Evolutionary conservation across 2,329 filamentous ascomycete genomes (phyloP).

Genomic region (Penicillium sp.): DNA sequence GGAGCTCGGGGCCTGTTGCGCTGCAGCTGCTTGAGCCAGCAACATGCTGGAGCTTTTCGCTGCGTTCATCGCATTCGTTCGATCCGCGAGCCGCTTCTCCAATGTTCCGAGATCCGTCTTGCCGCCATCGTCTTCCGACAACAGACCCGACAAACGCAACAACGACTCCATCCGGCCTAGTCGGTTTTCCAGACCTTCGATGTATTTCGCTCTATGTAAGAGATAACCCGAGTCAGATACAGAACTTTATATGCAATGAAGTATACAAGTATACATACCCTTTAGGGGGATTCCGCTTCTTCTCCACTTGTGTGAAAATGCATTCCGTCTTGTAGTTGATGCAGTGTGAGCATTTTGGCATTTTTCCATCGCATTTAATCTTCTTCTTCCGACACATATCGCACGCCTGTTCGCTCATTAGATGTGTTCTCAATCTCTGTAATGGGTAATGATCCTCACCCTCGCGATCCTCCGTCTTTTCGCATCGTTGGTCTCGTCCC

Average conservation of each 20-base stretch:
- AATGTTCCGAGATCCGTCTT: conserved; percentile 84
- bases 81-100: conserved; percentile 70
- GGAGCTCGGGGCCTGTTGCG: conserved; percentile 36
- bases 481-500: conserved; percentile 68
- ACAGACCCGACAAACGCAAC: conserved; percentile 77
- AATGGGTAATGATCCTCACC: conserved; percentile 55
- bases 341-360: conserved; percentile 92
- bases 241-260: background rate
- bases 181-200: conserved; percentile 92
- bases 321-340: conserved; percentile 98
- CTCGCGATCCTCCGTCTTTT: conserved; percentile 87
- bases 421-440: conserved; percentile 7
- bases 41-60: conserved; percentile 36
- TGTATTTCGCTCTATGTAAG: conserved; percentile 77
- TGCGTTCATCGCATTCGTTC: conserved; percentile 40
- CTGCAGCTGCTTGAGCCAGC: conserved; percentile 26
- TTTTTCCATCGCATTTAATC: conserved; percentile 96
- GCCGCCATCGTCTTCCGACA: conserved; percentile 81
- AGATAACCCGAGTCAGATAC: conserved; percentile 40
- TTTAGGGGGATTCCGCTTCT: conserved; percentile 96
- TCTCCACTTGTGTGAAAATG: conserved; percentile 96
- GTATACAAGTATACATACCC: conserved; percentile 62
- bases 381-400: conserved; percentile 93
- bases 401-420: conserved; percentile 63
- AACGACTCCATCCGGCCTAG: conserved; percentile 94